phyloP scores from a whole-genome alignment of 2,329 filamentous ascomycete species.

The Sporothrix brunneoviolacea region DNA sequence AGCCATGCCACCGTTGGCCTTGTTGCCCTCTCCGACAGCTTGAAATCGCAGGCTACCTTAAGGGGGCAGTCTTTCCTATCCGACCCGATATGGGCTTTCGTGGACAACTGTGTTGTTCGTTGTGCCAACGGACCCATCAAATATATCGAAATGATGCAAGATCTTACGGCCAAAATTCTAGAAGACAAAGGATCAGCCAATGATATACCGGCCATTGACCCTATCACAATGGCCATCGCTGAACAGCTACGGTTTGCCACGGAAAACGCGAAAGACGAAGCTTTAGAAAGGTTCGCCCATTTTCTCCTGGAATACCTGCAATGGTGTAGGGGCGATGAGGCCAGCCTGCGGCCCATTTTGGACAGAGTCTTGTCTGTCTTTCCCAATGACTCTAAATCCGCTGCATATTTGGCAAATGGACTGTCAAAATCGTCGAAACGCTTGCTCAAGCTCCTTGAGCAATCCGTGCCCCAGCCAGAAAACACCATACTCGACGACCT shows the following conservation, averaged over 20 bases:
- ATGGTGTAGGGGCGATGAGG: conserved; percentile 34
- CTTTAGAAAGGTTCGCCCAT: conserved; percentile 41
- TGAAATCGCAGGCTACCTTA: conserved; percentile 26
- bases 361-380: conserved; percentile 34
- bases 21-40: conserved; percentile 37
- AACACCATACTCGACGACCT: too few relatives aligned
- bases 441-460: too few relatives aligned
- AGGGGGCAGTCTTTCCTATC: conserved; percentile 24
- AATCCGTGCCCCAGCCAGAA: too few relatives aligned
- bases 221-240: conserved; percentile 60
- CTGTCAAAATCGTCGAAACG: not conserved
- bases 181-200: conserved; percentile 25
- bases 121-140: conserved; percentile 72
- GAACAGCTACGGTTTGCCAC: conserved; percentile 73
- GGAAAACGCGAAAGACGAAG: conserved; percentile 34
- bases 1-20: conserved; percentile 26
- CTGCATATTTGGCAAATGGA: conserved; percentile 1
- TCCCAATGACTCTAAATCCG: conserved; percentile 29
- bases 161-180: conserved; percentile 34
- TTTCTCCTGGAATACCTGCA: conserved; percentile 56
- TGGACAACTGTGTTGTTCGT: conserved; percentile 77
- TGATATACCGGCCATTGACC: conserved; percentile 42
- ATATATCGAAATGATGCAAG: conserved; percentile 66
- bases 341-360: conserved; percentile 38
- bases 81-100: conserved; percentile 55